Base-by-base conservation (phyloP, 805 yeast species). In the Scheffersomyces coipomensis region DNA sequence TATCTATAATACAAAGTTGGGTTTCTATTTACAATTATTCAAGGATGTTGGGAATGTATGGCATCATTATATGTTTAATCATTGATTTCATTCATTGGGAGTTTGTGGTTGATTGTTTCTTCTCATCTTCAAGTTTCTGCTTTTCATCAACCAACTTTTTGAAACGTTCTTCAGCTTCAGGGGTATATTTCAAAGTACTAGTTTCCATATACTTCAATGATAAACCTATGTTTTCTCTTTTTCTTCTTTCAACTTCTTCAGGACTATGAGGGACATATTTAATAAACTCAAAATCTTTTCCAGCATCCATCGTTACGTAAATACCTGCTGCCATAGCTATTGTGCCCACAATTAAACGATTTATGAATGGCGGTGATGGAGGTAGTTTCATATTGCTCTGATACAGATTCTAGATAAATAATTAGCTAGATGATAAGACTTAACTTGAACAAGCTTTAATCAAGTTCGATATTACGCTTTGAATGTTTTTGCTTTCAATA, bases 161-260 rank as follows among this genome's bases (percentile, higher is more conserved):
- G 34, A 67, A 49, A 33, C 67, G 45, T 40, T 56, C 64, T 46
- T 68, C 64, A 5, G 73, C 75, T 38, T 69, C 74, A 0, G 73
- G 72, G 1, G 66, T 69, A 39, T 64, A 68, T 10, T 68, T 68
- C 52, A 69, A 56, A 1, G 73, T 66, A 21, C 68, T 44, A 5
- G 64, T 47, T 10, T 68, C 71, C 34, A 56, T 47, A 5, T 59
- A 54, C 23, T 46, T 58, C 48, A 69, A 58, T 19, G 45, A 33
- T 24, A 65, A 35, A 2, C 65, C 60, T 7, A 55, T 40, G 21
- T 62, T 53, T 33, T 68, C 73, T 34, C 49, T 48, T 44, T 57
- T 58, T 36, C 73, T 49, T 32, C 60, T 43, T 41, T 65, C 71
- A 17, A 68, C 46, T 48, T 69, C 75, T 41, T 67, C 73, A 10